phyloP scores from a whole-genome alignment of 1,284 basidiomycete species.

The Ganoderma lingzhi region DNA sequence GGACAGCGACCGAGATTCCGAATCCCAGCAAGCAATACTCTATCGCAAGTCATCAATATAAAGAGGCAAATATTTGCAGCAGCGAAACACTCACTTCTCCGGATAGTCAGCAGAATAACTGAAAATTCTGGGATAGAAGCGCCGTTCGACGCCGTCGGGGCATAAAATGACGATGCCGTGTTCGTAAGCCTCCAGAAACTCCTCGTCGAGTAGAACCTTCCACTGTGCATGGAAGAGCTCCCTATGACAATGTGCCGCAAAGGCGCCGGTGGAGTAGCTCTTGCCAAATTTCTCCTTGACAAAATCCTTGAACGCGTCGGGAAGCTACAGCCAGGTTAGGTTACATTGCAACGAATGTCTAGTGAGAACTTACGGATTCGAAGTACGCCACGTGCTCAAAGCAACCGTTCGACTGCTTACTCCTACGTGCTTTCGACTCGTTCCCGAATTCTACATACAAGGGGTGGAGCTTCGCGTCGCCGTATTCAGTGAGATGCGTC shows the following conservation, averaged over 20 bases:
- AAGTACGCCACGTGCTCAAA: neutral
- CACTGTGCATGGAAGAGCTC: slow-evolving; percentile 36
- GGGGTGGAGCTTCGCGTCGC: slow-evolving; percentile 41
- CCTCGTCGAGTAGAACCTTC: slow-evolving; percentile 32
- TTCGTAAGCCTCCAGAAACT: slow-evolving; percentile 34
- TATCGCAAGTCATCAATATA: slow-evolving; percentile 24
- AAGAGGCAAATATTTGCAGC: neutral
- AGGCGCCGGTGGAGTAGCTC: neutral
- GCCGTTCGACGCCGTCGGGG: slow-evolving; percentile 28
- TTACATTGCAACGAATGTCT: neutral
- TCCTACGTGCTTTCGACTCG: slow-evolving; percentile 38
- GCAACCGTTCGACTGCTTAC: slow-evolving; percentile 22
- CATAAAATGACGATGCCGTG: slow-evolving; percentile 36
- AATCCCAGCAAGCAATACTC: slow-evolving; percentile 31
- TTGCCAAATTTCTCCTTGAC: slow-evolving; percentile 2
- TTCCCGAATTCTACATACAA: slow-evolving; percentile 42
- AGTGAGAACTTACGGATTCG: neutral
- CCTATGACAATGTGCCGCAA: slow-evolving; percentile 34
- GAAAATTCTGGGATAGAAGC: slow-evolving; percentile 19
- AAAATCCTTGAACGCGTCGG: slow-evolving; percentile 4
- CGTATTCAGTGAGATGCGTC: slow-evolving; percentile 30
- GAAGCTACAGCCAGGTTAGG: neutral
- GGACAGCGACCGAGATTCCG: slow-evolving; percentile 29
- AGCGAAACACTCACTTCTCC: neutral
- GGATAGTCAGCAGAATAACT: neutral